A percentile compares a stretch with the other conserved stretches of the same genome.
phyloP scores from a whole-genome alignment of 2,329 filamentous ascomycete genomes.

The Microsporum canis region DNA sequence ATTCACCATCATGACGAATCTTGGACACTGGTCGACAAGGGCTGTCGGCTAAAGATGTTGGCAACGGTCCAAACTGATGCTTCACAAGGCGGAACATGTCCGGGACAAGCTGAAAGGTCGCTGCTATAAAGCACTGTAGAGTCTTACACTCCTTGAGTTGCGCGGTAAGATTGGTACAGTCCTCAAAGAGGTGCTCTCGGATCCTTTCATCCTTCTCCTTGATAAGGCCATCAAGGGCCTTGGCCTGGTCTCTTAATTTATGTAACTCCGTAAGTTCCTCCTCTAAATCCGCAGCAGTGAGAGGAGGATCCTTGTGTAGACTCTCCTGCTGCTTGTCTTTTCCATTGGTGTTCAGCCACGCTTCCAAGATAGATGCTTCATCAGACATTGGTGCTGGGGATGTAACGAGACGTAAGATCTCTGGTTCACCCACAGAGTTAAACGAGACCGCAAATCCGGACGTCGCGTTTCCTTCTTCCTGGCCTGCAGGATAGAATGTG shows the following conservation, averaged over 20 bases:
- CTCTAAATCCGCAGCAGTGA: slow-evolving; percentile 14
- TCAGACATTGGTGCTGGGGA: slow-evolving; percentile 17
- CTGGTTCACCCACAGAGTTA: slow-evolving; percentile 19
- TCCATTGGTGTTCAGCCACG: slow-evolving; percentile 16
- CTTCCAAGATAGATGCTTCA: slow-evolving; percentile 13
- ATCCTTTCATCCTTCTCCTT: slow-evolving; percentile 20
- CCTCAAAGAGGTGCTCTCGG: slow-evolving; percentile 19
- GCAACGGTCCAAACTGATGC: slow-evolving; percentile 20
- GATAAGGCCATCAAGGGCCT: slow-evolving; percentile 19
- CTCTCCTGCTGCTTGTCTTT: slow-evolving; percentile 7
- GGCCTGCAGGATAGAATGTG: slow-evolving; percentile 17
- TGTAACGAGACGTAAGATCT: slow-evolving; percentile 21
- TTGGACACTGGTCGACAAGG: slow-evolving; percentile 8
- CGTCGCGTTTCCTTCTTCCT: slow-evolving; percentile 15
- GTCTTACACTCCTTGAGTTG: slow-evolving; percentile 18
- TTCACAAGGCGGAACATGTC: slow-evolving; percentile 20
- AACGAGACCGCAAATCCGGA: slow-evolving; percentile 27
- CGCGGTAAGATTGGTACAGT: slow-evolving; percentile 19
- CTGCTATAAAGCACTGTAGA: slow-evolving; percentile 23
- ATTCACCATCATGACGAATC: neutral
- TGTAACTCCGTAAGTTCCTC: slow-evolving; percentile 20
- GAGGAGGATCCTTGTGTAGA: neutral
- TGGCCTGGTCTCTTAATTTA: slow-evolving; percentile 18
- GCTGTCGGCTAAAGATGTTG: slow-evolving; percentile 13
- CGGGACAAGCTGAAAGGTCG: slow-evolving; percentile 21